Percentiles rank a stretch among this genome's conserved stretches.
Conservation (phyloP, 2,329 filamentous ascomycete genomes). For the Fusarium dimerum region DNA sequence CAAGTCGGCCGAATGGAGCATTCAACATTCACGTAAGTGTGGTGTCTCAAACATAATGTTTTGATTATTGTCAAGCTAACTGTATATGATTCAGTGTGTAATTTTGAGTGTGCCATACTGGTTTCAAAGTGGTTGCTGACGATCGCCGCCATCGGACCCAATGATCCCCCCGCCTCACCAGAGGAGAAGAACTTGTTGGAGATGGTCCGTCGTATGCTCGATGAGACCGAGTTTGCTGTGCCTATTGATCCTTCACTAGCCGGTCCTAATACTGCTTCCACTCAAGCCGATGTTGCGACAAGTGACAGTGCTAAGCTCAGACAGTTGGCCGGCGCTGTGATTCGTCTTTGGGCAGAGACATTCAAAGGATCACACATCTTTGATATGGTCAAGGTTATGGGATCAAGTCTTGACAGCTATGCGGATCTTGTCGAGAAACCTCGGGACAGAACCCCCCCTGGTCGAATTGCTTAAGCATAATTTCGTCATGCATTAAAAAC, state of each 20-base stretch:
- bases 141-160: slow-evolving; percentile 51
- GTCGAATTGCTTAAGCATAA: slow-evolving; percentile 20
- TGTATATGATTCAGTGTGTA: slow-evolving; percentile 46
- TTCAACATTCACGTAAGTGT: slow-evolving; percentile 59
- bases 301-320: slow-evolving; percentile 54
- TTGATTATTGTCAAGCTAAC: slow-evolving; percentile 16
- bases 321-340: slow-evolving; percentile 58
- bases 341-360: slow-evolving; percentile 62
- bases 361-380: slow-evolving; percentile 64
- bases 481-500: neutral
- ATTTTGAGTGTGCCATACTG: slow-evolving; percentile 62
- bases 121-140: slow-evolving; percentile 63
- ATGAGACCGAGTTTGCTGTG: slow-evolving; percentile 64
- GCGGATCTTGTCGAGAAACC: slow-evolving; percentile 59
- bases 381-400: slow-evolving; percentile 60
- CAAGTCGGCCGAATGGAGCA: slow-evolving; percentile 63
- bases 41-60: neutral
- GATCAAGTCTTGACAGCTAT: slow-evolving; percentile 57
- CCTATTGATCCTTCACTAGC: slow-evolving; percentile 58
- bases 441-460: slow-evolving; percentile 43
- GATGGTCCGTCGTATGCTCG: slow-evolving; percentile 58
- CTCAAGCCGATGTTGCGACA: slow-evolving; percentile 44
- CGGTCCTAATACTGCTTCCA: slow-evolving; percentile 37
- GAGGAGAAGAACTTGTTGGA: slow-evolving; percentile 59
- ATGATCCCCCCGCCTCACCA: slow-evolving; percentile 48